These are phyloP conservation scores for Castanea sativa DNA, from an alignment of 306 rosid genomes.

Conservation along the genomic window DNA sequence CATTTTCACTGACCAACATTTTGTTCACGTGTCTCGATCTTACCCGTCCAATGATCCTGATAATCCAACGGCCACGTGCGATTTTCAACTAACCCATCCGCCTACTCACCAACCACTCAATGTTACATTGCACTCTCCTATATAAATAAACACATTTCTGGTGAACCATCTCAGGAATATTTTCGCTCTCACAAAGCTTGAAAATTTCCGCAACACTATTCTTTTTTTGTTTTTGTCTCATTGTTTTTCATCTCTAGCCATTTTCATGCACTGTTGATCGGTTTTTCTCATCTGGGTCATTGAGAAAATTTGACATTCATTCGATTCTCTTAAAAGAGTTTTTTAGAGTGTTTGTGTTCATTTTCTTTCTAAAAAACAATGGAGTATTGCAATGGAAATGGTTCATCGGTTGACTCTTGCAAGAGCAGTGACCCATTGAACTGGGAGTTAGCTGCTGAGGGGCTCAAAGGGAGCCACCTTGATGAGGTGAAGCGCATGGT, in stretches of 20 bases:
- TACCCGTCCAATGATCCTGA: not conserved
- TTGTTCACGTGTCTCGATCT: conserved; percentile 45
- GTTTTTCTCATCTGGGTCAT: no score
- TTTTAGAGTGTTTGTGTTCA: no score
- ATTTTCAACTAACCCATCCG: conserved; percentile 79
- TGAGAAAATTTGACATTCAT: no score
- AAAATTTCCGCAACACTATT: not conserved
- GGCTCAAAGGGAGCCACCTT: conserved; percentile 65
- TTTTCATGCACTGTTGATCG: no score
- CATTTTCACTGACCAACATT: not conserved
- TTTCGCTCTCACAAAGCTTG: conserved; percentile 1
- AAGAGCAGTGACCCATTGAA: conserved; percentile 41
- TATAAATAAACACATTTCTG: conserved; percentile 22
- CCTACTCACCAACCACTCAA: conserved; percentile 60
- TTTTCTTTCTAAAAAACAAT: not conserved
- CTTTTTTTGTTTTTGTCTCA: not conserved
- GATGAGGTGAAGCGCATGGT: conserved; percentile 83
- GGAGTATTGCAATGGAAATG: not conserved
- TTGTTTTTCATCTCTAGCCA: not conserved
- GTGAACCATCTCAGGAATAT: conserved; percentile 36
- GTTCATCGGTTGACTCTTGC: not conserved
- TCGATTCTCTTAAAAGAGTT: no score
- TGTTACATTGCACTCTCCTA: conserved; percentile 28
- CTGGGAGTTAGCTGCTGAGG: conserved; percentile 69
- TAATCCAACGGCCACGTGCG: conserved; percentile 49